A percentile compares a stretch with the other conserved stretches of the same genome.
Evolutionary conservation across 2,329 filamentous ascomycete genomes (phyloP).

Genomic region (Cladophialophora bantiana): DNA sequence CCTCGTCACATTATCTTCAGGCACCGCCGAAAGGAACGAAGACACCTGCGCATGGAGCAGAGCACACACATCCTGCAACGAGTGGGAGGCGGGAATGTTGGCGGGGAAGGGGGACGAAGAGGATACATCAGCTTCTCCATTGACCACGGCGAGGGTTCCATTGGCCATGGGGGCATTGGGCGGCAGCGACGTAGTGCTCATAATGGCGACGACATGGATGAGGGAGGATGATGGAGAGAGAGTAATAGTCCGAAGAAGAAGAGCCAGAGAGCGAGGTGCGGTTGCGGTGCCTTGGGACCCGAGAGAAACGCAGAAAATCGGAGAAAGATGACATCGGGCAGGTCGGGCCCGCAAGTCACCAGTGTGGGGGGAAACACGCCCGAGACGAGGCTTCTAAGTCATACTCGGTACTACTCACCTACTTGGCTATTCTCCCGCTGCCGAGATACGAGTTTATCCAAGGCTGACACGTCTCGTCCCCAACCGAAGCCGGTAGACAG

Average conservation of each 20-base stretch:
- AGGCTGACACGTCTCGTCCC: constrained; percentile 1
- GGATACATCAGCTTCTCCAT: constrained; percentile 41
- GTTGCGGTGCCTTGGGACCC: neutral
- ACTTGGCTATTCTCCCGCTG: neutral
- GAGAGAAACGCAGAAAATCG: constrained; percentile 8
- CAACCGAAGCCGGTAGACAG: neutral
- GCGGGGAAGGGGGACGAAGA: constrained; percentile 13
- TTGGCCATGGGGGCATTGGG: constrained; percentile 41
- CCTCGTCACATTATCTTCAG: constrained; percentile 62
- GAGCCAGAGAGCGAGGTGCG: neutral
- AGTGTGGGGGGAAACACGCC: neutral
- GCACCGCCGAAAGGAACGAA: constrained; percentile 68
- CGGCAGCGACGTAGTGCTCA: constrained; percentile 40
- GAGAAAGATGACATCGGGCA: constrained; percentile 11
- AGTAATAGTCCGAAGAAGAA: neutral
- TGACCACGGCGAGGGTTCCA: constrained; percentile 28
- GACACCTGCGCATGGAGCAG: constrained; percentile 66
- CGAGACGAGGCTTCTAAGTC: too few species aligned
- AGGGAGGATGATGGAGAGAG: constrained; percentile 5
- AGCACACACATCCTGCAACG: constrained; percentile 68
- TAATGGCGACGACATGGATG: constrained; percentile 29
- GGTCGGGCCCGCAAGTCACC: neutral
- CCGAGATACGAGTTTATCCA: neutral
- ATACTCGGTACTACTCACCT: too few species aligned
- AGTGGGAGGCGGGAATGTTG: constrained; percentile 31